A percentile compares a stretch with the other conserved stretches of the same genome.
These are phyloP conservation scores for Beauveria sp. DNA, from an alignment of 2,329 filamentous ascomycete genomes.

Conservation along the genomic window DNA sequence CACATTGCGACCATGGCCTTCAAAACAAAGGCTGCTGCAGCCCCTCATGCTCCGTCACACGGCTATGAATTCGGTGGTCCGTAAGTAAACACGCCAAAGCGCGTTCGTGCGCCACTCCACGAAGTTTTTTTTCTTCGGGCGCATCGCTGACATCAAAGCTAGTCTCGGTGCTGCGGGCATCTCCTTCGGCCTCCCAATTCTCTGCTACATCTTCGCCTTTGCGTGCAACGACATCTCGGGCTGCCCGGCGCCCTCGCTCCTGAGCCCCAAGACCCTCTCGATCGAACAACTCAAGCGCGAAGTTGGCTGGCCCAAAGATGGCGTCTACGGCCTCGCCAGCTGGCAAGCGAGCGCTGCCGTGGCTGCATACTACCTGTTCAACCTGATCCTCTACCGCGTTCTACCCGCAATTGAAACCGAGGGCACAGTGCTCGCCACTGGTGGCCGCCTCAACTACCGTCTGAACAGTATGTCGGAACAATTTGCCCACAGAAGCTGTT, in stretches of 20 bases:
- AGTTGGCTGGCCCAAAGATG: constrained; percentile 70
- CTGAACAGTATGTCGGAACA: constrained; percentile 55
- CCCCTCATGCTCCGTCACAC: constrained; percentile 22
- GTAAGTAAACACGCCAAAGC: constrained; percentile 25
- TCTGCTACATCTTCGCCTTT: constrained; percentile 74
- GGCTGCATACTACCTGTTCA: constrained; percentile 71
- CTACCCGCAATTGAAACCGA: constrained; percentile 67
- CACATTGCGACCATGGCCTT: constrained; percentile 22
- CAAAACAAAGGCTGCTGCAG: constrained; percentile 21
- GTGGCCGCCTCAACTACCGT: constrained; percentile 72
- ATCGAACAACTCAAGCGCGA: constrained; percentile 69
- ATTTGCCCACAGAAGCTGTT: neutral
- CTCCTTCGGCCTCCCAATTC: constrained; percentile 69
- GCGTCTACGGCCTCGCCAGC: constrained; percentile 63
- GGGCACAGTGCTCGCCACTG: constrained; percentile 62
- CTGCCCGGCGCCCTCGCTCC: constrained; percentile 76
- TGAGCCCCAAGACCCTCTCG: constrained; percentile 64
- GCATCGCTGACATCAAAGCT: constrained; percentile 8
- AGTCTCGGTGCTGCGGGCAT: constrained; percentile 73
- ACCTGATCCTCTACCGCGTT: constrained; percentile 64
- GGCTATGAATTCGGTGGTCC: constrained; percentile 47
- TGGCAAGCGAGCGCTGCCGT: constrained; percentile 62
- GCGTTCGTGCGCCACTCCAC: neutral
- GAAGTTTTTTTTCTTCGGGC: neutral
- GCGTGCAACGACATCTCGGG: constrained; percentile 89